These are phyloP conservation scores for Stropharia rugosoannulata DNA, from an alignment of 768 basidiomycete species.

Conservation along the genomic window DNA sequence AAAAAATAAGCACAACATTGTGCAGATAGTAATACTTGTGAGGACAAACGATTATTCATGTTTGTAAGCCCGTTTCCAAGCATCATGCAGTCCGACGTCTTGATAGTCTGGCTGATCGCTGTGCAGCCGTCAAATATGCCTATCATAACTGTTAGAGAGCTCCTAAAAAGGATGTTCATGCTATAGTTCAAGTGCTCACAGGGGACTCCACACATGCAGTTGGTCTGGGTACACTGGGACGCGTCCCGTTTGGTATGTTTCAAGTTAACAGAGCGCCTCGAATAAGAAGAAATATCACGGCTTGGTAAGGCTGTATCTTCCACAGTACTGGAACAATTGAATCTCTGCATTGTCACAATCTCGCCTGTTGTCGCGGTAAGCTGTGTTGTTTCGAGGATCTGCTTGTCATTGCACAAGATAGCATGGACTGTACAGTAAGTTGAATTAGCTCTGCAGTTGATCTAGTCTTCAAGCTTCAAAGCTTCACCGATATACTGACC, in stretches of 20 bases:
- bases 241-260: conserved; percentile 1
- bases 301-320: too few relatives aligned
- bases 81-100: conserved; percentile 1
- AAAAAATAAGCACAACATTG: neutral
- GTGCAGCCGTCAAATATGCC: neutral
- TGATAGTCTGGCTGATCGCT: neutral
- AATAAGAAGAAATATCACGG: neutral
- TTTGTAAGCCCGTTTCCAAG: neutral
- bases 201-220: conserved; percentile 9
- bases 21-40: too few relatives aligned
- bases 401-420: conserved; percentile 5
- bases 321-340: conserved; percentile 7
- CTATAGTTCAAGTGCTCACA: conserved; percentile 5
- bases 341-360: conserved; percentile 7
- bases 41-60: conserved; percentile 6
- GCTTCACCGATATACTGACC: too few relatives aligned
- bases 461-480: neutral
- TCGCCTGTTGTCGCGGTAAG: conserved; percentile 2
- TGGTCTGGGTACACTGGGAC: conserved; percentile 7
- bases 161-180: too few relatives aligned
- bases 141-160: too few relatives aligned
- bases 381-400: conserved; percentile 4
- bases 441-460: neutral
- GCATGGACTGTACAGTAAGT: neutral
- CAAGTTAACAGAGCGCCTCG: neutral